These are phyloP conservation scores for Polyplosphaeria fusca DNA, from an alignment of 495 filamentous ascomycete genomes.

Conservation along the genomic window DNA sequence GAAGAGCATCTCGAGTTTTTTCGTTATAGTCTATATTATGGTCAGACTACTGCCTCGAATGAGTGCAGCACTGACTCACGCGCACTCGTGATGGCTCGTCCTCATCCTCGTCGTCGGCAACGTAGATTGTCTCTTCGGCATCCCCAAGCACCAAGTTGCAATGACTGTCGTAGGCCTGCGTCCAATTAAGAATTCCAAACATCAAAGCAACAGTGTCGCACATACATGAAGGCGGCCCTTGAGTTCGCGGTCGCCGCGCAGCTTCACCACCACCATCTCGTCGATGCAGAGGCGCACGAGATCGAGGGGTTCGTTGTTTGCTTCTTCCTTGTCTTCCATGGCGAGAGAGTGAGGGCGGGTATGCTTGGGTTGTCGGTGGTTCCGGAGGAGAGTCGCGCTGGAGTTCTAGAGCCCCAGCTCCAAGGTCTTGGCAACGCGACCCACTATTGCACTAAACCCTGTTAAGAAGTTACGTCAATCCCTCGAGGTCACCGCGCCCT, in stretches of 20 bases:
- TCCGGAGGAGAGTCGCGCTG: background rate
- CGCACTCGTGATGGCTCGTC: constrained; percentile 65
- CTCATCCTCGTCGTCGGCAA: constrained; percentile 80
- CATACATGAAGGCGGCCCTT: constrained; percentile 88
- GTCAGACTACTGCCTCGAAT: constrained; percentile 40
- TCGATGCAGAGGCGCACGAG: constrained; percentile 90
- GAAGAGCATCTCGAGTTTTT: constrained; percentile 99
- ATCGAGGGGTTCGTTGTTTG: constrained; percentile 71
- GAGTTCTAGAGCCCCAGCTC: too few relatives aligned
- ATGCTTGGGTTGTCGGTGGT: background rate
- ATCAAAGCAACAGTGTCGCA: background rate
- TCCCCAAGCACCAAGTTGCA: constrained; percentile 98
- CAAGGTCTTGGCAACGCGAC: too few relatives aligned
- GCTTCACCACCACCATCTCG: constrained; percentile 94
- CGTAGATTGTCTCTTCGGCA: constrained; percentile 94
- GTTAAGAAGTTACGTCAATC: too few relatives aligned
- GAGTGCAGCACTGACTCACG: too few relatives aligned
- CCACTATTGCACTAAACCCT: too few relatives aligned
- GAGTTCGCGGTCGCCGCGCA: constrained; percentile 90
- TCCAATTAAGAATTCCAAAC: background rate
- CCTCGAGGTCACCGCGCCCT: too few relatives aligned
- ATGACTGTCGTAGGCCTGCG: constrained; percentile 93
- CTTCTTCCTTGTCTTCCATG: constrained; percentile 51
- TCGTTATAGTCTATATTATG: constrained; percentile 92
- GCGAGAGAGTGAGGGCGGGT: constrained; percentile 60